Base-by-base conservation (phyloP, 2,329 filamentous ascomycete species). In the Pseudopithomyces maydicus region DNA sequence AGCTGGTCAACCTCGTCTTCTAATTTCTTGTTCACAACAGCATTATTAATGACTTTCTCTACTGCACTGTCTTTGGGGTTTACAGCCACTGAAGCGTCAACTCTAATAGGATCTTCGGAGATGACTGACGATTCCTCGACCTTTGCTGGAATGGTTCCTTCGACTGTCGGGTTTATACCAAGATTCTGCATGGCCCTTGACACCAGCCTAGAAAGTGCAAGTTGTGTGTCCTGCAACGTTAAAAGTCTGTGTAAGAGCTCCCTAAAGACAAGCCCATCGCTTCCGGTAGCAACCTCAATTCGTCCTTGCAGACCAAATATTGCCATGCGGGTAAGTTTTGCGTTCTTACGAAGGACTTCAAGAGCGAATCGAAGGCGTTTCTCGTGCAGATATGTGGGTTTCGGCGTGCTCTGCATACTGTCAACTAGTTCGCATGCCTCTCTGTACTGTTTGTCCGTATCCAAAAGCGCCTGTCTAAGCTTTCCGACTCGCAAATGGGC, bases 221-320 rank as follows among this genome's bases (percentile, higher is more conserved):
- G 58, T 44, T 73, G 69, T 17, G 70, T 73, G 33, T 74, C 71
- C 43, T 68, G 57, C 11, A 74, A 46, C 5, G 68, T 65, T 3
- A 71, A 57, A 6, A 74, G 50, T 23, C 59, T 67, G 32, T 72
- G 63, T 12, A 63, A 56, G 6, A 72, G 54, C 23, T 67, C 62
- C 42, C 66, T 63, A 43, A 63, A 68, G 11, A 64, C 41, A 10
- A 59, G 54, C 11, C 63, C 52, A 17, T 42, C 51, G 6, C 58
- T 59, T 4, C 62, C 55, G 6, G 59, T 55, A 4, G 57, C 55
- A 29, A 66, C 63, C 17, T 73, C 69, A 6, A 71, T 61, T n/a
- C 66, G 66, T 15, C 64, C 63, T 36, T 72, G 71, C 15, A 71
- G 51, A 46, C 67, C 65, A 61, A 67, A 72, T 4, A 68, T 63